These are phyloP conservation scores for Tricholoma bakamatsutake DNA, from an alignment of 768 basidiomycete species.

Conservation along the genomic window DNA sequence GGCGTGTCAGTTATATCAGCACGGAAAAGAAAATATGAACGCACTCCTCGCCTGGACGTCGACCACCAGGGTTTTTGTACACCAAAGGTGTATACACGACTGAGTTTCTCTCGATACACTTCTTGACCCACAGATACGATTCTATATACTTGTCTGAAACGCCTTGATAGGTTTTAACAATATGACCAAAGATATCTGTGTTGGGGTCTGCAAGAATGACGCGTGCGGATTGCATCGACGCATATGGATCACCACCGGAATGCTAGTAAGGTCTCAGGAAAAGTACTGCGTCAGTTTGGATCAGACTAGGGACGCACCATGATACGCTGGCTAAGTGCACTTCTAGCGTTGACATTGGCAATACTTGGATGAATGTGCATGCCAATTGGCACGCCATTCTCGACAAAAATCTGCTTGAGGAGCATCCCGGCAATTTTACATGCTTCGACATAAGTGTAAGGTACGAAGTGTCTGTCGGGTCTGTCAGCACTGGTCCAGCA, in stretches of 20 bases:
- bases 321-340: conserved; percentile 61
- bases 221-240: conserved; percentile 62
- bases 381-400: conserved; percentile 55
- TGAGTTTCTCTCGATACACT: conserved; percentile 65
- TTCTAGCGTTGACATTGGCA: conserved; percentile 68
- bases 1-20: not conserved
- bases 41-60: conserved; percentile 77
- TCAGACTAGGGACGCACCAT: conserved; percentile 37
- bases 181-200: conserved; percentile 68
- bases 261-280: conserved; percentile 40
- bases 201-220: conserved; percentile 79
- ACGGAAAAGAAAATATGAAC: conserved; percentile 18
- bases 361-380: conserved; percentile 83
- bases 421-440: conserved; percentile 74
- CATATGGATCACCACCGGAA: conserved; percentile 73
- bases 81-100: conserved; percentile 69
- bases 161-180: conserved; percentile 68
- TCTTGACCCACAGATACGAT: conserved; percentile 79
- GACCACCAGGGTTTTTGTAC: conserved; percentile 80
- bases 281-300: not conserved
- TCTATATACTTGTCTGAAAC: conserved; percentile 72
- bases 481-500: conserved; percentile 69
- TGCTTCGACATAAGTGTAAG: conserved; percentile 78
- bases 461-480: conserved; percentile 74
- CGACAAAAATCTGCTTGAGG: conserved; percentile 70